Evolutionary conservation across 768 basidiomycete genomes (phyloP).

Genomic region (Pseudohyphozyma bogoriensis): DNA sequence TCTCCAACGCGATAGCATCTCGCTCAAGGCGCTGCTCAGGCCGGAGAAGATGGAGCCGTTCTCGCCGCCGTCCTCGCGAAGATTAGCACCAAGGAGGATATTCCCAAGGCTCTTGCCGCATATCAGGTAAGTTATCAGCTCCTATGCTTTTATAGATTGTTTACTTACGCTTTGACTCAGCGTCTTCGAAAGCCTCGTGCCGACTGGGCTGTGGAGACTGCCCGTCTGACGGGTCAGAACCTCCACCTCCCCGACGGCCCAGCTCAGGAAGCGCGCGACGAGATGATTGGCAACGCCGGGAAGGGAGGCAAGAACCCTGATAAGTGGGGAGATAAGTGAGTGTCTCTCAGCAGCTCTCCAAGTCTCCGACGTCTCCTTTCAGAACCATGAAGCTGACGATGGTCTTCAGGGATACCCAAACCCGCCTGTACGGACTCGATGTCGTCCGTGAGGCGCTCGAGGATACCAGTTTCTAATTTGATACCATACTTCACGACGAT

Average conservation of each 20-base stretch:
- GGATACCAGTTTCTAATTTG: no score
- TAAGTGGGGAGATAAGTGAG: slow-evolving; percentile 17
- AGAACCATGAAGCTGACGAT: no score
- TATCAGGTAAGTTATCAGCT: slow-evolving; percentile 1
- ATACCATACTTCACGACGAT: no score
- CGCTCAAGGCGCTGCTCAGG: slow-evolving; percentile 31
- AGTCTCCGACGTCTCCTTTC: neutral
- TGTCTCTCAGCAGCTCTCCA: neutral
- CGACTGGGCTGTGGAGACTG: slow-evolving; percentile 23
- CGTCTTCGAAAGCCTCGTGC: slow-evolving; percentile 16
- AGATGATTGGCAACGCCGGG: slow-evolving; percentile 2
- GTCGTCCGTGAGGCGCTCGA: slow-evolving; percentile 6
- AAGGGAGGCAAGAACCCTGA: slow-evolving; percentile 8
- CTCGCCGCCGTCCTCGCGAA: slow-evolving; percentile 25
- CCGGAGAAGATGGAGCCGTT: slow-evolving; percentile 32
- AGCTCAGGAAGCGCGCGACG: slow-evolving; percentile 9
- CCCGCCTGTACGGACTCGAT: slow-evolving; percentile 8
- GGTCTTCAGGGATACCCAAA: slow-evolving; percentile 8
- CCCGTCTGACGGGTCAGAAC: slow-evolving; percentile 11
- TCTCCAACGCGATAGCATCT: slow-evolving; percentile 32
- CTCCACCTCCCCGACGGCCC: slow-evolving; percentile 18
- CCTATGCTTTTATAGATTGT: neutral
- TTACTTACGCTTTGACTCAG: neutral
- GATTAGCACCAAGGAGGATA: slow-evolving; percentile 33
- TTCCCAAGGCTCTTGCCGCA: slow-evolving; percentile 1